Evolutionary conservation across 2,329 filamentous ascomycete species (phyloP).

Genomic region (Albophoma yamanashiensis): DNA sequence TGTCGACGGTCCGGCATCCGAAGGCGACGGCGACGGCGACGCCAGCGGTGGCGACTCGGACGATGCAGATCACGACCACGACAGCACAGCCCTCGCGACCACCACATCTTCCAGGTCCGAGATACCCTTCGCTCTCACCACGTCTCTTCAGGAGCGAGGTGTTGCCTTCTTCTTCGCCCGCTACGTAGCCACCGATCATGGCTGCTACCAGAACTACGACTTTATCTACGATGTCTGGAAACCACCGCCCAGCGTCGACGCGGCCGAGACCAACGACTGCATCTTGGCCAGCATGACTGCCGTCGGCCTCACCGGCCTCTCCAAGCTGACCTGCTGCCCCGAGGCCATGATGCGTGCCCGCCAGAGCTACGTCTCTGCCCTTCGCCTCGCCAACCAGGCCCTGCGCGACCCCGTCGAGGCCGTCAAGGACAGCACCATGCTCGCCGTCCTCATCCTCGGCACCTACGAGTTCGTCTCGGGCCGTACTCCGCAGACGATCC

Average conservation of each 20-base stretch:
- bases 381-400: conserved; percentile 38
- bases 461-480: conserved; percentile 45
- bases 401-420: conserved; percentile 32
- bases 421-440: conserved; percentile 40
- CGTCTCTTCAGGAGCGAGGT: conserved; percentile 29
- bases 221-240: conserved; percentile 43
- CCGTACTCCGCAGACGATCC: conserved; percentile 31
- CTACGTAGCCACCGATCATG: conserved; percentile 35
- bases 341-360: conserved; percentile 35
- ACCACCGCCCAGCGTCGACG: conserved; percentile 22
- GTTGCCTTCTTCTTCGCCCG: conserved; percentile 40
- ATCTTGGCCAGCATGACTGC: conserved; percentile 42
- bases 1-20: background rate
- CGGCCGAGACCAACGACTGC: conserved; percentile 26
- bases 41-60: background rate
- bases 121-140: conserved; percentile 7
- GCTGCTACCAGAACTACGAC: conserved; percentile 38
- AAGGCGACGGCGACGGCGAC: background rate
- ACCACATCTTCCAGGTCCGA: background rate
- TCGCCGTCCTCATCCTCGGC: conserved; percentile 40
- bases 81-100: background rate
- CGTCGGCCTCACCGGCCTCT: conserved; percentile 41
- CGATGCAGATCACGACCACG: background rate
- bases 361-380: conserved; percentile 39
- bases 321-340: conserved; percentile 30